These are phyloP conservation scores for Psidium guajava DNA, from an alignment of 345 rosid species.

Conservation along the genomic window DNA sequence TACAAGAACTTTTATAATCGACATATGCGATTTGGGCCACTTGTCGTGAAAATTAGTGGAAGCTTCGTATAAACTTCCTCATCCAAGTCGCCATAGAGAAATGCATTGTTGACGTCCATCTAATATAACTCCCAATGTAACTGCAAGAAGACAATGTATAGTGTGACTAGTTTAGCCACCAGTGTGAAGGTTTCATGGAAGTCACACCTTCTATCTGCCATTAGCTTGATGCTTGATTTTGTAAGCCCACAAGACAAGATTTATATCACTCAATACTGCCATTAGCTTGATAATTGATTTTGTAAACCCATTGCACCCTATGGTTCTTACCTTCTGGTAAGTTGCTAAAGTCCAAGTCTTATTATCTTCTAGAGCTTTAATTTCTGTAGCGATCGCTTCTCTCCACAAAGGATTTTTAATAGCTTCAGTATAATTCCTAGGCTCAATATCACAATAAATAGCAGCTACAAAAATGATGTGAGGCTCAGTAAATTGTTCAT, in stretches of 20 bases:
- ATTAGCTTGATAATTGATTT: background rate
- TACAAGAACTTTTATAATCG: background rate
- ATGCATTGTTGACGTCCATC: background rate
- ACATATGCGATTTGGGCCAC: background rate
- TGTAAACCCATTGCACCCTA: background rate
- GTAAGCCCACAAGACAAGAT: background rate
- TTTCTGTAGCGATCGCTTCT: background rate
- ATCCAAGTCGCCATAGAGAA: background rate
- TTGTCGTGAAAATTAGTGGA: background rate
- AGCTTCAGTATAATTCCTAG: background rate
- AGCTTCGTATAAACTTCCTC: background rate
- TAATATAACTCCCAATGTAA: background rate
- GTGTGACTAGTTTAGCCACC: background rate
- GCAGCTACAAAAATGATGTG: background rate
- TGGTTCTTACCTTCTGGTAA: background rate
- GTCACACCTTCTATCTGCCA: background rate
- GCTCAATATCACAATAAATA: background rate
- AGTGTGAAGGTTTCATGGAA: background rate
- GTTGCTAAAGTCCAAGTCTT: background rate
- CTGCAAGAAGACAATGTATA: background rate
- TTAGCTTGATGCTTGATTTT: background rate
- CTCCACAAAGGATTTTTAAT: background rate
- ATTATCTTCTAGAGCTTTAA: background rate
- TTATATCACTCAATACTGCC: background rate
- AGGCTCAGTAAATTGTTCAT: background rate